A percentile compares a stretch with the other conserved stretches of the same genome.
These are phyloP conservation scores for Trichoderma hamatum DNA, from an alignment of 2,329 filamentous ascomycete species.

Conservation along the genomic window DNA sequence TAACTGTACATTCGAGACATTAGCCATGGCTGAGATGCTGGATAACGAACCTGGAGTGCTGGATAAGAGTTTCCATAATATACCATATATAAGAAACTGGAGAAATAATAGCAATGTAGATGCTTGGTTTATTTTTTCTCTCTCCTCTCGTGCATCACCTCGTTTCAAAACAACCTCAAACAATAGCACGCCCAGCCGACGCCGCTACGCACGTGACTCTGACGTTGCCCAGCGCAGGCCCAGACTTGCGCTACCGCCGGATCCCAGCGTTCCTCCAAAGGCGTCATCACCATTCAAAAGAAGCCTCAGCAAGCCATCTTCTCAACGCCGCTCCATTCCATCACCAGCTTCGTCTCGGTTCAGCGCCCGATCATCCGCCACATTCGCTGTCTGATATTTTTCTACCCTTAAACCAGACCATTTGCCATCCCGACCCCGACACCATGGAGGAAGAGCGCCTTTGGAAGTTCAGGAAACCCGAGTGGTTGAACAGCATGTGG, in stretches of 20 bases:
- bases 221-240: slow-evolving; percentile 16
- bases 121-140: background rate
- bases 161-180: background rate
- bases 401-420: background rate
- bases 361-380: background rate
- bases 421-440: slow-evolving; percentile 26
- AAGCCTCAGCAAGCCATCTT: slow-evolving; percentile 2
- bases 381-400: background rate
- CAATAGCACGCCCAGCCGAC: background rate
- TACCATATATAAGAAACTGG: background rate
- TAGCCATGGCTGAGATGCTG: no score
- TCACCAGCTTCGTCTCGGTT: slow-evolving; percentile 3
- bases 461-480: slow-evolving; percentile 67
- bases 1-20: no score
- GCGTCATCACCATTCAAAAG: slow-evolving; percentile 14
- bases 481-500: slow-evolving; percentile 67
- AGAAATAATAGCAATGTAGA: background rate
- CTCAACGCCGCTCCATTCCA: background rate
- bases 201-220: slow-evolving; percentile 25
- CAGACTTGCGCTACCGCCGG: slow-evolving; percentile 20
- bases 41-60: no score
- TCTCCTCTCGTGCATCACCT: background rate
- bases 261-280: slow-evolving; percentile 12
- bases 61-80: no score
- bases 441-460: slow-evolving; percentile 66